phyloP scores from a whole-genome alignment of 345 rosid genomes.

The Punica granatum region DNA sequence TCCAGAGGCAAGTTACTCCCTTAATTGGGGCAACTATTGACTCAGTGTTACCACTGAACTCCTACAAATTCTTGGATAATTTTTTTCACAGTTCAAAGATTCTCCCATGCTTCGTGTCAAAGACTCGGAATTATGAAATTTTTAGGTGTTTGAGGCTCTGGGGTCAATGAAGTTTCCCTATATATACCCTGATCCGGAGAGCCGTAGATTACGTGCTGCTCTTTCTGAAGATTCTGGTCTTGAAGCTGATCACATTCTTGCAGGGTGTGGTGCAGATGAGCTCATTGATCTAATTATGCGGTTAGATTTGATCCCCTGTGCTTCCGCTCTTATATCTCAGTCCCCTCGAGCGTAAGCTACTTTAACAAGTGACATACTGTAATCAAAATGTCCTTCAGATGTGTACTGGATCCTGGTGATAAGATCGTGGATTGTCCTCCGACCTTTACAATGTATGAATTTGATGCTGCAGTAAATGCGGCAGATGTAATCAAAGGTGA shows the following conservation, averaged over 20 bases:
- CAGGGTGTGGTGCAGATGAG: constrained; percentile 95
- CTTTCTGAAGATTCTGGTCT: constrained; percentile 85
- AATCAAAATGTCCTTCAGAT: constrained; percentile 31
- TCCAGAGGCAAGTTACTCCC: constrained; percentile 67
- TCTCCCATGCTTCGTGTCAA: constrained; percentile 8
- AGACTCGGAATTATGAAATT: constrained; percentile 27
- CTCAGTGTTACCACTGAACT: background rate
- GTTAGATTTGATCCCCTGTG: constrained; percentile 26
- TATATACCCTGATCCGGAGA: constrained; percentile 87
- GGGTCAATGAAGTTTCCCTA: constrained; percentile 84
- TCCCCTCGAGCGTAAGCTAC: background rate
- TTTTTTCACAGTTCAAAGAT: background rate
- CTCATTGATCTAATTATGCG: constrained; percentile 96
- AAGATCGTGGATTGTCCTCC: constrained; percentile 97
- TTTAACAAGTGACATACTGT: background rate
- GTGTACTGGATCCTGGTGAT: constrained; percentile 94
- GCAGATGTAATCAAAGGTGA: constrained; percentile 78
- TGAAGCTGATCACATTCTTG: constrained; percentile 81
- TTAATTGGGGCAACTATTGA: background rate
- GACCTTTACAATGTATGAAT: constrained; percentile 94
- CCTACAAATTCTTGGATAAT: background rate
- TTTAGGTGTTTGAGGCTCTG: constrained; percentile 86
- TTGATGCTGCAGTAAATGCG: constrained; percentile 91
- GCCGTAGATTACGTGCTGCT: constrained; percentile 68
- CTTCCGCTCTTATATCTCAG: background rate